These are phyloP conservation scores for Leishmania amazonensis DNA, from an alignment of 208 protist genomes.

Conservation along the genomic window DNA sequence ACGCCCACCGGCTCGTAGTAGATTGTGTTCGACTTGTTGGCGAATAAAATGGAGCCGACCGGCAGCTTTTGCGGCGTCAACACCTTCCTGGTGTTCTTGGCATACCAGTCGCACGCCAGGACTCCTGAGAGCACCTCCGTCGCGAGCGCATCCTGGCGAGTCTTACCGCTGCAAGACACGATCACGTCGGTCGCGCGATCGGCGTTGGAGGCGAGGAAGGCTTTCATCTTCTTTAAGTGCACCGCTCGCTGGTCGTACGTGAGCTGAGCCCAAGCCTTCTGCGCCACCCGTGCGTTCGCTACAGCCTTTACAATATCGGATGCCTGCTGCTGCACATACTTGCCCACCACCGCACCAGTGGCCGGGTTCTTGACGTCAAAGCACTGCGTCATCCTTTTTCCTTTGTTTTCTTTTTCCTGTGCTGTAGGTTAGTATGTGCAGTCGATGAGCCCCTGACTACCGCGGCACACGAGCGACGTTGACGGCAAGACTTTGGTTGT, in stretches of 20 bases:
- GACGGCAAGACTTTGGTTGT: background rate
- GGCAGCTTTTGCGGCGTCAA: constrained; percentile 50
- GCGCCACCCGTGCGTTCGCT: constrained; percentile 46
- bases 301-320: constrained; percentile 44
- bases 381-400: constrained; percentile 20
- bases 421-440: background rate
- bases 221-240: constrained; percentile 57
- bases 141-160: constrained; percentile 67
- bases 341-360: constrained; percentile 48
- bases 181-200: constrained; percentile 60
- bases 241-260: constrained; percentile 56
- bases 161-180: constrained; percentile 65
- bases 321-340: constrained; percentile 23
- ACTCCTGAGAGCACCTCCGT: constrained; percentile 75
- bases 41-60: constrained; percentile 60
- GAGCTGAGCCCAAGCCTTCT: constrained; percentile 57
- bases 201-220: constrained; percentile 59
- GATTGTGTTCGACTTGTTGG: constrained; percentile 81
- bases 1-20: constrained; percentile 81
- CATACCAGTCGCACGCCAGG: constrained; percentile 80
- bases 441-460: background rate
- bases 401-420: background rate
- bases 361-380: constrained; percentile 66
- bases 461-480: background rate
- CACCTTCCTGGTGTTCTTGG: constrained; percentile 53